A percentile compares a stretch with the other conserved stretches of the same genome.
phyloP scores from a whole-genome alignment of 805 yeast species.

The Suhomyces emberorum region DNA sequence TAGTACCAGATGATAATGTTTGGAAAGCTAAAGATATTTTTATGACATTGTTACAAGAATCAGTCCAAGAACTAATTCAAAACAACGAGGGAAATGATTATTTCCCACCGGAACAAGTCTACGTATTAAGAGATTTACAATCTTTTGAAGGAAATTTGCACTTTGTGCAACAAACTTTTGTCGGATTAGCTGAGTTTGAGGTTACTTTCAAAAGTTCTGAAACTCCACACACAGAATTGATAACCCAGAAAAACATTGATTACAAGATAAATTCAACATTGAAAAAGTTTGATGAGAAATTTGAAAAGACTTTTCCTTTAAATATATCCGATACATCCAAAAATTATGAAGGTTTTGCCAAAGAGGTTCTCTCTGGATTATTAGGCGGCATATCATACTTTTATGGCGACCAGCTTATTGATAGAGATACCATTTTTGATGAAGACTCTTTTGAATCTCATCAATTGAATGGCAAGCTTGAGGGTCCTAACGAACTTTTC shows the following conservation, averaged over 20 bases:
- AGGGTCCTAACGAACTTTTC: slow-evolving; percentile 76
- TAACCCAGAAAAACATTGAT: slow-evolving; percentile 36
- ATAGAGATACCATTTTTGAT: slow-evolving; percentile 62
- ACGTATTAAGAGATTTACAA: slow-evolving; percentile 56
- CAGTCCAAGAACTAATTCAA: slow-evolving; percentile 47
- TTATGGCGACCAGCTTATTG: slow-evolving; percentile 80
- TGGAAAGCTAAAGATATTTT: slow-evolving; percentile 83
- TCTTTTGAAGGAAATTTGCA: slow-evolving; percentile 74
- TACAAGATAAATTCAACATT: slow-evolving; percentile 30
- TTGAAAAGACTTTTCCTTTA: slow-evolving; percentile 48
- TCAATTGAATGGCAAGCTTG: slow-evolving; percentile 52
- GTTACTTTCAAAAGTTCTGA: slow-evolving; percentile 52
- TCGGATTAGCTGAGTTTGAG: slow-evolving; percentile 74
- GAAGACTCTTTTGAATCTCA: slow-evolving; percentile 64
- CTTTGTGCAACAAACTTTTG: slow-evolving; percentile 69
- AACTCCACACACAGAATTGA: slow-evolving; percentile 35
- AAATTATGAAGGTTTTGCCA: slow-evolving; percentile 56
- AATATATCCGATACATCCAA: slow-evolving; percentile 45
- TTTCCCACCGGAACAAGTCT: slow-evolving; percentile 48
- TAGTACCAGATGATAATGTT: slow-evolving; percentile 64
- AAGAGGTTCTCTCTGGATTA: slow-evolving; percentile 76
- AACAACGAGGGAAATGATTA: slow-evolving; percentile 17
- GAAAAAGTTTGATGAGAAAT: slow-evolving; percentile 49
- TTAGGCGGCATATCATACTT: slow-evolving; percentile 89
- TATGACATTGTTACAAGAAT: slow-evolving; percentile 65